Evolutionary conservation across 2,329 filamentous ascomycete species (phyloP), one percentile per base, ranked within the genome.

Genomic region (Huntiella abstrusa): DNA sequence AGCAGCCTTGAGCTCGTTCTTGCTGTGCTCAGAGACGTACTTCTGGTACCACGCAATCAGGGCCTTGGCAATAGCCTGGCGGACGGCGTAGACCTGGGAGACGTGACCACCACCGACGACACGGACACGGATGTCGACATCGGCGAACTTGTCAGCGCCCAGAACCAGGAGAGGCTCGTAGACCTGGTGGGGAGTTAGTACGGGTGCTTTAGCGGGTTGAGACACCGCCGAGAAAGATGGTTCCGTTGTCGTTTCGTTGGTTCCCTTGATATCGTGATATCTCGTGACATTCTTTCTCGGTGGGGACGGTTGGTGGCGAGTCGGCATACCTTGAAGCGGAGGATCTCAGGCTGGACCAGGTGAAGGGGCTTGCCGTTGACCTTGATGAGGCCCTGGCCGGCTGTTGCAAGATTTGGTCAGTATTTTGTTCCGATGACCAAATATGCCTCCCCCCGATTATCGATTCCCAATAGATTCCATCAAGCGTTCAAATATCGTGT

Each of bases 21-120:
- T 98, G 74, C 83, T 85, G 83, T 96, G 87, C 83, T 98, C 91
- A 65, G 98, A 91, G 70, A 96, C 85, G 73, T 80, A 98, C 78
- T 98, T 95, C 75, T 95, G 88, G 83, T 95, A 96, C 82, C 95
- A 95, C 69, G 86, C 62, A 57, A 65, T 62, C 50, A 65, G 57
- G 51, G 61, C 59, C 80, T 96, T 98, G 73, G 87, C 80, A 64
- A 98, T 96, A 61, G 91, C 88, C 75, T 98, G 91, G 61, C 91
- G 86, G 75, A 96, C 85, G 66, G 91, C 91, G 71, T 96, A 95
- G 70, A 94, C 77, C 70, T 95, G 87, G 52, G 84, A 93, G 56
- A 83, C 87, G 77, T 96, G 88, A 73, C 88, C 91, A 83, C 91
- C 91, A 66, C 91, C 91, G 62, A 78, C 75, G 62, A 96, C 91